These are phyloP conservation scores for Pichia cabralensis DNA, from an alignment of 805 yeast species.

Conservation along the genomic window DNA sequence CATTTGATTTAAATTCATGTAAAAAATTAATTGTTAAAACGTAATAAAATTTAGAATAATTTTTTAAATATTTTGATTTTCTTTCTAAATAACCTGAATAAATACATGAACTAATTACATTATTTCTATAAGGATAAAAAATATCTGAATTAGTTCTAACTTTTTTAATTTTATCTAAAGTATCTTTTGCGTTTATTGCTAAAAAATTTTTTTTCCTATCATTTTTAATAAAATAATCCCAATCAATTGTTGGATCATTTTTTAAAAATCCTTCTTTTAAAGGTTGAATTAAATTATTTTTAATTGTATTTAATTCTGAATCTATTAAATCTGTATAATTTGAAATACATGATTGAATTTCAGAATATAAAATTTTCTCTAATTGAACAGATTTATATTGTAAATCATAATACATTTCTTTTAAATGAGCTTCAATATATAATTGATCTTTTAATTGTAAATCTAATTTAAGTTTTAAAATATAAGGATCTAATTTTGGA, in stretches of 20 bases:
- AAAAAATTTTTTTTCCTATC: conserved; percentile 33
- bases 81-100: conserved; percentile 51
- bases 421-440: conserved; percentile 53
- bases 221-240: conserved; percentile 55
- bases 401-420: conserved; percentile 54
- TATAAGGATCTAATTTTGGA: conserved; percentile 46
- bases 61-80: conserved; percentile 51
- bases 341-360: conserved; percentile 47
- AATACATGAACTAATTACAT: conserved; percentile 40
- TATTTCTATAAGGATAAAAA: conserved; percentile 44
- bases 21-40: conserved; percentile 57
- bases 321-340: conserved; percentile 42
- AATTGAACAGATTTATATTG: conserved; percentile 58
- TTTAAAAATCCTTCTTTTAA: conserved; percentile 39
- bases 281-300: conserved; percentile 44
- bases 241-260: conserved; percentile 55
- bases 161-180: conserved; percentile 24
- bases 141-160: conserved; percentile 41
- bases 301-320: conserved; percentile 37
- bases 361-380: conserved; percentile 52
- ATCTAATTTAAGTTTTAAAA: conserved; percentile 51
- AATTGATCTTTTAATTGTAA: conserved; percentile 56
- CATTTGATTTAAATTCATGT: conserved; percentile 54
- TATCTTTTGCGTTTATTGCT: conserved; percentile 25
- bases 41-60: conserved; percentile 52